Conservation (phyloP, 2,329 filamentous ascomycete genomes). For the Whalleya microplaca region DNA sequence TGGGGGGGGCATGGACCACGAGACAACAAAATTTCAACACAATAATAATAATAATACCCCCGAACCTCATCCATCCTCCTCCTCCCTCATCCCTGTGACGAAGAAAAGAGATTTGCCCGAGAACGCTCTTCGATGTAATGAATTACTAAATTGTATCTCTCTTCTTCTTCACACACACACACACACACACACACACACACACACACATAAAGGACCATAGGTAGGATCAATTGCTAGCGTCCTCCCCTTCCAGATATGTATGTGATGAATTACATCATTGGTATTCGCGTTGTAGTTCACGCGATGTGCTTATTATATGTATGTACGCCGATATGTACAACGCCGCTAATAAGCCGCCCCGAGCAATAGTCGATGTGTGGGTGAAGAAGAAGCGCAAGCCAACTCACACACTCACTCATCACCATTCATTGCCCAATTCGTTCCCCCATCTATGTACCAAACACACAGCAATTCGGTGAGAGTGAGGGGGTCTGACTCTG, state of each 20-base stretch:
- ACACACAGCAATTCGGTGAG: not conserved
- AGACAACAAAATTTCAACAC: too few species aligned
- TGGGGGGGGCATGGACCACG: not conserved
- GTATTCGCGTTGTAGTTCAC: not conserved
- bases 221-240: not conserved
- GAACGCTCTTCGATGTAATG: not conserved
- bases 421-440: not conserved
- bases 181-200: too few species aligned
- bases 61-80: not conserved
- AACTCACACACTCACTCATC: not conserved
- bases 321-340: not conserved
- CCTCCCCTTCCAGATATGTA: too few species aligned
- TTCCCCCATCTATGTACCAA: not conserved
- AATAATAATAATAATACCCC: not conserved
- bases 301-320: not conserved
- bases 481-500: not conserved
- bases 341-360: not conserved
- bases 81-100: not conserved
- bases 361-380: too few species aligned
- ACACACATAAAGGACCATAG: too few species aligned
- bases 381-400: too few species aligned
- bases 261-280: not conserved
- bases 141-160: not conserved
- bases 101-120: not conserved
- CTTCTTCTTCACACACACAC: too few species aligned